phyloP scores from a whole-genome alignment of 2,329 filamentous ascomycete species.

The Acrodontium crateriforme region DNA sequence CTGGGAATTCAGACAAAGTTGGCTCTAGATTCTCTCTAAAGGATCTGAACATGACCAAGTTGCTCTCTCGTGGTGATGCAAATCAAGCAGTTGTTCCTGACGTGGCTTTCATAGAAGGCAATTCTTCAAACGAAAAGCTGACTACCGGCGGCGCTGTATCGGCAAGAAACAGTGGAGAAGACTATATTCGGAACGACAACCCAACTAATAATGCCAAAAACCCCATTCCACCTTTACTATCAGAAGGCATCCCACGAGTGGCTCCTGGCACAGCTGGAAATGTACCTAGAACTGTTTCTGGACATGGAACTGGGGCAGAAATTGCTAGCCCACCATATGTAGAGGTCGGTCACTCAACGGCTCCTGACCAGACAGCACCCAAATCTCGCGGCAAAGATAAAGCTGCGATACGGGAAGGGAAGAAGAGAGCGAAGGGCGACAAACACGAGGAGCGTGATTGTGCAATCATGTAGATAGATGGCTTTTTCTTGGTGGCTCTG shows the following conservation, averaged over 20 bases:
- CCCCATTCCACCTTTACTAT: too few species aligned
- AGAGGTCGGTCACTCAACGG: too few species aligned
- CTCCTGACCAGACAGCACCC: background rate
- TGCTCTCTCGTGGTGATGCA: constrained; percentile 4
- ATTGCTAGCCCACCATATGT: background rate
- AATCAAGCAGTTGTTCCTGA: background rate
- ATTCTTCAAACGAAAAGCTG: background rate
- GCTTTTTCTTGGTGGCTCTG: too few species aligned
- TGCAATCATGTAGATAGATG: constrained; percentile 26
- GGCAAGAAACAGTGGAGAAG: too few species aligned
- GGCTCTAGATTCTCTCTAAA: constrained; percentile 27
- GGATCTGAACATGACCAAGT: constrained; percentile 27
- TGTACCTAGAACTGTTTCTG: too few species aligned
- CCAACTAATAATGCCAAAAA: too few species aligned
- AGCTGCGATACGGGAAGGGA: constrained; percentile 12
- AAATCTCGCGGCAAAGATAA: constrained; percentile 15
- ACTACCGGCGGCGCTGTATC: background rate
- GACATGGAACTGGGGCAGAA: too few species aligned
- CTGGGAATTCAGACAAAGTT: too few species aligned
- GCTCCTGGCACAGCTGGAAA: too few species aligned
- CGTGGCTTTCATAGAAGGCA: too few species aligned
- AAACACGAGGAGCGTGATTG: constrained; percentile 30
- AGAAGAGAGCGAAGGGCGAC: constrained; percentile 12
- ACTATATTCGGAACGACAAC: too few species aligned
- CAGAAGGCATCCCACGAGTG: background rate